Evolutionary conservation across 2,329 filamentous ascomycete genomes (phyloP), one percentile per base, ranked within the genome.

Genomic region (Talaromyces sp.): DNA sequence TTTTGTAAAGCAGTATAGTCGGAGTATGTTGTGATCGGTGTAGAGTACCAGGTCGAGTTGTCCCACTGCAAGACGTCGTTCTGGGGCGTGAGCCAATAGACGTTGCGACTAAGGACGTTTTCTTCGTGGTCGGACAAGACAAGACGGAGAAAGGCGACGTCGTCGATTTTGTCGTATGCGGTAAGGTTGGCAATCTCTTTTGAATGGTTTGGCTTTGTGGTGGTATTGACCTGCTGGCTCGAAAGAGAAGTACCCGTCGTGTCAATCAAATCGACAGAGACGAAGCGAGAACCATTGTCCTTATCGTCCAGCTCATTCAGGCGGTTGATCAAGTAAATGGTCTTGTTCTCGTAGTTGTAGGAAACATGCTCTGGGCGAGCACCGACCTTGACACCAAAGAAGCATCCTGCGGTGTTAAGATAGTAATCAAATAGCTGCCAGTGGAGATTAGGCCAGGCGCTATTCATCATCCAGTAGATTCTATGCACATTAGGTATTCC

Each of bases 391-490:
- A 80, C 78, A 3, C 86, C 86, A 62, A 82, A 88, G 64, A 85
- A 88, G 0, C 82, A 78, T 0, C 84, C 86, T 0, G 79, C 82
- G 0, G 85, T 81, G 25, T 80, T 81, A 47, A 87, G 71, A 64
- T 88, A 88, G 69, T 85, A 85, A 65, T 88, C 86, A 68, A 87
- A 87, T 6, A 87, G 72, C 58, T 85, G 84, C 86, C 86, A 89
- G 67, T 88, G 86, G 30, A 88, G 73, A 59, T 80, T 83, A 0
- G 86, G 86, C 85, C 85, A 88, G 0, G 85, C 86, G 53, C 82
- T 82, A 65, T 87, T 87, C 58, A 88, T 70, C 85, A 88, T 88
- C 86, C 86, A 88, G 73, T 88, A 88, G 17, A 88, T 82, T 0
- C 65, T 67, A 32, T 15, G 11, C n/a, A 51, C 22, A 60, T 7